Percentiles rank a stretch among this genome's conserved stretches.
Evolutionary conservation across 1,284 basidiomycete species (phyloP).

Genomic region (Melanopsichium pennsylvanicum): DNA sequence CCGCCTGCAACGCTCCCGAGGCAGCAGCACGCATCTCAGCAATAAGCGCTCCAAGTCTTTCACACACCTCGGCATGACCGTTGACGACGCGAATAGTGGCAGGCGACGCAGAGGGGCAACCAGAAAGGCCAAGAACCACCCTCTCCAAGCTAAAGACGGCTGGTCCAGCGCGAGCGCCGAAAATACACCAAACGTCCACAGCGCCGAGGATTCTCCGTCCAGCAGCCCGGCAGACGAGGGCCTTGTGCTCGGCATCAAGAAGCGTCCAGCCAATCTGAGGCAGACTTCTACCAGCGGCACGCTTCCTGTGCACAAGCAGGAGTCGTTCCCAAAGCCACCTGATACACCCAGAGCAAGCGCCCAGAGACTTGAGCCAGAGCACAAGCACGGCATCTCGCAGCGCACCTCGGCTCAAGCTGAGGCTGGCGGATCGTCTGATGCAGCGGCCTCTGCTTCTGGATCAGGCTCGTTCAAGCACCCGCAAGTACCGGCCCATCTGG

Average conservation of each 20-base stretch:
- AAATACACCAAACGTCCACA: constrained; percentile 36
- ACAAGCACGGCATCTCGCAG: constrained; percentile 3
- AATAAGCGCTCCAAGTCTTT: constrained; percentile 52
- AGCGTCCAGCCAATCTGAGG: constrained; percentile 28
- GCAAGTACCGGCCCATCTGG: constrained; percentile 4
- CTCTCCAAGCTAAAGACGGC: constrained; percentile 41
- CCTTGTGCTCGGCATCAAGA: constrained; percentile 50
- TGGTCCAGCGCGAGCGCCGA: constrained; percentile 51
- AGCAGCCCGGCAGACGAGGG: constrained; percentile 48
- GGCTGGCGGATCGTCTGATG: not conserved
- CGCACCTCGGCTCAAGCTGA: not conserved
- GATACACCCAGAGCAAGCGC: constrained; percentile 38
- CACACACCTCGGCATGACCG: constrained; percentile 43
- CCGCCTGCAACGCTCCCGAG: constrained; percentile 39
- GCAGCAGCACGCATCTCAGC: constrained; percentile 47
- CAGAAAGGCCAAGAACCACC: constrained; percentile 20
- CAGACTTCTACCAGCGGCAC: constrained; percentile 11
- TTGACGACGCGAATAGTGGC: constrained; percentile 12
- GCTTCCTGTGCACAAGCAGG: constrained; percentile 24
- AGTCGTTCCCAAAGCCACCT: constrained; percentile 25
- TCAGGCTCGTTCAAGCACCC: not conserved
- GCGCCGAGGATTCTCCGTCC: constrained; percentile 20
- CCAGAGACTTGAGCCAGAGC: constrained; percentile 14
- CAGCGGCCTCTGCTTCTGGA: not conserved
- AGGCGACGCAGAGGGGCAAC: constrained; percentile 29